A percentile compares a stretch with the other conserved stretches of the same genome.
phyloP scores from a whole-genome alignment of 176 grass and related monocot genomes.

The Carex parvula region DNA sequence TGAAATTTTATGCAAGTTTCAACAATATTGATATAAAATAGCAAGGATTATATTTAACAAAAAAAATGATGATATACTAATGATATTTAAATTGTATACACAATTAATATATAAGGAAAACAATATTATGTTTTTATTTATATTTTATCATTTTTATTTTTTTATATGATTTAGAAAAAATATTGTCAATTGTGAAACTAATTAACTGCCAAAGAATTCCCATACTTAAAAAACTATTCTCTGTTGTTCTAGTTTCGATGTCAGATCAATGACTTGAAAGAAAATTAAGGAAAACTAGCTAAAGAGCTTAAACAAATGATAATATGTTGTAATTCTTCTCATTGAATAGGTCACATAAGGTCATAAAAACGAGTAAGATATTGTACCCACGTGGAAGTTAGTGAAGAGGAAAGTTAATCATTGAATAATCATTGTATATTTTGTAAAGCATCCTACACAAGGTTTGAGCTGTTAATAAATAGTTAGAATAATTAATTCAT shows the following conservation, averaged over 20 bases:
- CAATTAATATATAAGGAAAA: too few species aligned
- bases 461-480: neutral
- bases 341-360: neutral
- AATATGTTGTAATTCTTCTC: neutral
- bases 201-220: too few species aligned
- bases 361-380: neutral
- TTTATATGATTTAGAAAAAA: too few species aligned
- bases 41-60: too few species aligned
- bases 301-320: neutral
- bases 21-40: too few species aligned
- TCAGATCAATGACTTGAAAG: neutral
- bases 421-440: slow-evolving; percentile 5
- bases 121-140: too few species aligned
- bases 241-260: neutral
- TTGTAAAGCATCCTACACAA: neutral
- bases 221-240: too few species aligned
- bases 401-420: neutral
- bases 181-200: too few species aligned
- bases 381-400: neutral
- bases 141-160: too few species aligned
- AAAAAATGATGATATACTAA: too few species aligned
- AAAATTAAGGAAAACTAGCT: neutral
- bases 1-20: too few species aligned
- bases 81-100: too few species aligned
- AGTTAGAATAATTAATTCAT: neutral